Evolutionary conservation across 2,329 filamentous ascomycete genomes (phyloP).

Genomic region (Aotearoamyces nothofagi): DNA sequence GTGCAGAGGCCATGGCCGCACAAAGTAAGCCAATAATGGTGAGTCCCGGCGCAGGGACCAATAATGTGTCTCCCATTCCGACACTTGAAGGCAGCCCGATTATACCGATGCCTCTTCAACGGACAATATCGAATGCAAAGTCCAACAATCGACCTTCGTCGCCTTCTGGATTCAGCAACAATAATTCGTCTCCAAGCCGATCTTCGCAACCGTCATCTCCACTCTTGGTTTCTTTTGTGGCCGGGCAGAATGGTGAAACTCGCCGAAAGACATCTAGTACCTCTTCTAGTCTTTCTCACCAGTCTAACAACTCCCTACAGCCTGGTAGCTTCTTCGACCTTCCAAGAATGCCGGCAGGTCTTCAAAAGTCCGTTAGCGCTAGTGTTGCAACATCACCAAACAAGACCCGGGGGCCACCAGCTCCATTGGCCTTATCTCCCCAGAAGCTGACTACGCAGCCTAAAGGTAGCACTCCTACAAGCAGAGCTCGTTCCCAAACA

Average conservation of each 20-base stretch:
- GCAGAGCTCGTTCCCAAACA: slow-evolving; percentile 73
- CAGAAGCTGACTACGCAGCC: slow-evolving; percentile 48
- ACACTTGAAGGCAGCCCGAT: slow-evolving; percentile 76
- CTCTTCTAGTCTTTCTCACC: slow-evolving; percentile 69
- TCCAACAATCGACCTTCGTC: slow-evolving; percentile 67
- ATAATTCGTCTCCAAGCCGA: slow-evolving; percentile 76
- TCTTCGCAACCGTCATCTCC: slow-evolving; percentile 77
- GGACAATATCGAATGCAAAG: slow-evolving; percentile 72
- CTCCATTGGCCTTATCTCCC: slow-evolving; percentile 39
- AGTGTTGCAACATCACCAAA: slow-evolving; percentile 36
- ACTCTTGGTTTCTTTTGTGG: slow-evolving; percentile 90
- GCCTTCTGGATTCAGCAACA: slow-evolving; percentile 64
- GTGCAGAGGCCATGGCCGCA: slow-evolving; percentile 70
- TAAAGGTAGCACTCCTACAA: slow-evolving; percentile 44
- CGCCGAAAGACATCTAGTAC: slow-evolving; percentile 86
- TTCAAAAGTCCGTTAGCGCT: slow-evolving; percentile 44
- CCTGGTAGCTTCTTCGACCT: slow-evolving; percentile 59
- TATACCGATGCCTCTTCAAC: slow-evolving; percentile 63
- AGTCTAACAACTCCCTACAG: slow-evolving; percentile 54
- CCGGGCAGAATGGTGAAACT: slow-evolving; percentile 61
- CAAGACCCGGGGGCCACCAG: slow-evolving; percentile 34
- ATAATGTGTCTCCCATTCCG: slow-evolving; percentile 41
- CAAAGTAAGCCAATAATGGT: slow-evolving; percentile 32
- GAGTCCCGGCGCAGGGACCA: slow-evolving; percentile 10
- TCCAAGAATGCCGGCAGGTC: slow-evolving; percentile 41